A percentile compares a stretch with the other conserved stretches of the same genome.
phyloP scores from a whole-genome alignment of 805 yeast species.

The Pichia pseudocactophila region DNA sequence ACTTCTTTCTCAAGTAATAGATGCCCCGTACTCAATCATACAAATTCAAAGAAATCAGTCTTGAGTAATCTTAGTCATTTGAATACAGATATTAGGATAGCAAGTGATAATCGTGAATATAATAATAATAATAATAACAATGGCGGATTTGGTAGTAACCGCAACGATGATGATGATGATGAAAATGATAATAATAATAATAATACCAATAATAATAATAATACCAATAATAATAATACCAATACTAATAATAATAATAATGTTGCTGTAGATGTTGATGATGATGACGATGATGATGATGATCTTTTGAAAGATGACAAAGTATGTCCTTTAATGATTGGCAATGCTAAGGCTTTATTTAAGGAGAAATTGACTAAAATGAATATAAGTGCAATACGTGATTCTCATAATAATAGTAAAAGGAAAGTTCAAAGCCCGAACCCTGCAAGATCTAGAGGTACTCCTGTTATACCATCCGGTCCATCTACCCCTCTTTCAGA shows the following conservation, averaged over 20 bases:
- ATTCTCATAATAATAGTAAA: slow-evolving; percentile 9
- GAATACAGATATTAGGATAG: too few species aligned
- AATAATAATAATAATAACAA: background rate
- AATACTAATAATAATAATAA: background rate
- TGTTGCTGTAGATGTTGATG: background rate
- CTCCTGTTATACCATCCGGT: slow-evolving; percentile 7
- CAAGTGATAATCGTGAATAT: too few species aligned
- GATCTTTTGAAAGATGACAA: slow-evolving; percentile 24
- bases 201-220: background rate
- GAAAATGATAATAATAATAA: too few species aligned
- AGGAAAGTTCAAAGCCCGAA: slow-evolving; percentile 4
- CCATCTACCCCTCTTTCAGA: slow-evolving; percentile 16
- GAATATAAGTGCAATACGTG: slow-evolving; percentile 25
- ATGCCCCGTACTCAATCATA: background rate
- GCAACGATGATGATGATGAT: too few species aligned
- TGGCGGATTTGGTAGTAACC: too few species aligned
- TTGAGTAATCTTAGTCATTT: too few species aligned
- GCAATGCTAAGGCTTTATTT: slow-evolving; percentile 32
- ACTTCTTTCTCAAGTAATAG: background rate
- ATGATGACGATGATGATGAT: slow-evolving; percentile 4
- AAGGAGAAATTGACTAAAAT: slow-evolving; percentile 27
- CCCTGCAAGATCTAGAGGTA: slow-evolving; percentile 6
- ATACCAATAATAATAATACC: background rate
- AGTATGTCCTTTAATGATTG: slow-evolving; percentile 39
- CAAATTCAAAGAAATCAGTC: too few species aligned